phyloP scores from a whole-genome alignment of 176 grass and related monocot genomes.

The Avena sativa region DNA sequence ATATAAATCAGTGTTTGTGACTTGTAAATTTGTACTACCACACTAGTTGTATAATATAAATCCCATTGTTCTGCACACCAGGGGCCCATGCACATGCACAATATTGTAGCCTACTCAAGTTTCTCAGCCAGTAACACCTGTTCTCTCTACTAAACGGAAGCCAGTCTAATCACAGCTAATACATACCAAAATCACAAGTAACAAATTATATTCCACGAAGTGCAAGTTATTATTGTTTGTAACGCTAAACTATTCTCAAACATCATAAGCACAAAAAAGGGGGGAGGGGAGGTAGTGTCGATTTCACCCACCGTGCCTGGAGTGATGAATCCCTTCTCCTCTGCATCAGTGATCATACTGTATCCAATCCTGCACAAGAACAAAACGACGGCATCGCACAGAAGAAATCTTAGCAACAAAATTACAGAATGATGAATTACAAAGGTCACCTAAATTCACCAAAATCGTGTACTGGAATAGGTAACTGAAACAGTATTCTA shows the following conservation, averaged over 20 bases:
- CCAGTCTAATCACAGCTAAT: background rate
- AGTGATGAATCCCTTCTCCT: constrained; percentile 65
- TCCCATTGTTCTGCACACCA: background rate
- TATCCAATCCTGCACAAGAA: constrained; percentile 76
- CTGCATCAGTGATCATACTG: constrained; percentile 93
- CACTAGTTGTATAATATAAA: background rate
- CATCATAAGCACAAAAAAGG: background rate
- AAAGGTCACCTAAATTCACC: background rate
- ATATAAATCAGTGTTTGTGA: no score
- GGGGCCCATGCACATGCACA: background rate
- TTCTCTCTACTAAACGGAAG: background rate
- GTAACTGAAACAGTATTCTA: background rate
- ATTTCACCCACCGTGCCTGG: constrained; percentile 61
- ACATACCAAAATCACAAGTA: background rate
- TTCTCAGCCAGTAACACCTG: background rate
- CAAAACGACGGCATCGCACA: background rate
- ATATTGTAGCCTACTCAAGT: background rate
- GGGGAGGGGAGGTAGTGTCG: background rate
- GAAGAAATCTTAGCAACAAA: background rate
- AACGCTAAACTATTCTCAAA: background rate
- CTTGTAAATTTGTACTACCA: background rate
- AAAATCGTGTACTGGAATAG: background rate
- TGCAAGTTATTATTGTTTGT: background rate
- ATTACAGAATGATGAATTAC: background rate
- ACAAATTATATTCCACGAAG: background rate